Evolutionary conservation across 257 asterid genomes (phyloP).

Genomic region (Petunia axillaris): DNA sequence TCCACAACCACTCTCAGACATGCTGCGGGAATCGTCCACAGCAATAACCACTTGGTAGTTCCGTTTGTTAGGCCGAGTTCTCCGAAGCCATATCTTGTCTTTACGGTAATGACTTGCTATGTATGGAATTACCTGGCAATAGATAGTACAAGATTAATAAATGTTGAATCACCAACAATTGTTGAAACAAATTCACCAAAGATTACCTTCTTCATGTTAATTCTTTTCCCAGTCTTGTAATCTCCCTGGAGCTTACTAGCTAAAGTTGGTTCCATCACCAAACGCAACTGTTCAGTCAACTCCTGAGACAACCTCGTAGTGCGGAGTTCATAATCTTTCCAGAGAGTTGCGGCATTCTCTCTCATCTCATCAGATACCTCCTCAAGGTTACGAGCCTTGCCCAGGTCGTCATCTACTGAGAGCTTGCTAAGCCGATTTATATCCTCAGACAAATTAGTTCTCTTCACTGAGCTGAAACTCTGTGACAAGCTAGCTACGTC

Average conservation of each 20-base stretch:
- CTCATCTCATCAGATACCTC: slow-evolving; percentile 49
- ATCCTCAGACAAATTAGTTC: slow-evolving; percentile 56
- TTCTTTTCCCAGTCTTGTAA: slow-evolving; percentile 95
- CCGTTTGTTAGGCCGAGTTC: slow-evolving; percentile 89
- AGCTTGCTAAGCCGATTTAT: slow-evolving; percentile 41
- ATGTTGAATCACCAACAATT: not conserved
- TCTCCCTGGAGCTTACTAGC: slow-evolving; percentile 98
- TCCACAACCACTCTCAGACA: slow-evolving; percentile 84
- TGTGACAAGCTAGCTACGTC: slow-evolving; percentile 42
- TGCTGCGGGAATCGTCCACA: slow-evolving; percentile 93
- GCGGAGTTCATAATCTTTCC: slow-evolving; percentile 73
- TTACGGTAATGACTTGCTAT: slow-evolving; percentile 89
- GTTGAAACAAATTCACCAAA: not conserved
- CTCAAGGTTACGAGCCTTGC: slow-evolving; percentile 51
- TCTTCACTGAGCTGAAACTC: slow-evolving; percentile 59
- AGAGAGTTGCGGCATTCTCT: slow-evolving; percentile 61
- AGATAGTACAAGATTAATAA: slow-evolving; percentile 14
- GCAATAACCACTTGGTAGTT: slow-evolving; percentile 95
- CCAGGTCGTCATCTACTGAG: slow-evolving; percentile 50
- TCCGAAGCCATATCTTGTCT: slow-evolving; percentile 93
- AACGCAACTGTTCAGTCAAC: slow-evolving; percentile 90
- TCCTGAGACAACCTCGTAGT: slow-evolving; percentile 90
- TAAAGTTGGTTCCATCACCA: slow-evolving; percentile 92
- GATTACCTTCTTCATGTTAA: slow-evolving; percentile 89
- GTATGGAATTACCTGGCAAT: slow-evolving; percentile 77